Conservation (phyloP, 2,329 filamentous ascomycete species). For the Neophaeococcomyces aloes region DNA sequence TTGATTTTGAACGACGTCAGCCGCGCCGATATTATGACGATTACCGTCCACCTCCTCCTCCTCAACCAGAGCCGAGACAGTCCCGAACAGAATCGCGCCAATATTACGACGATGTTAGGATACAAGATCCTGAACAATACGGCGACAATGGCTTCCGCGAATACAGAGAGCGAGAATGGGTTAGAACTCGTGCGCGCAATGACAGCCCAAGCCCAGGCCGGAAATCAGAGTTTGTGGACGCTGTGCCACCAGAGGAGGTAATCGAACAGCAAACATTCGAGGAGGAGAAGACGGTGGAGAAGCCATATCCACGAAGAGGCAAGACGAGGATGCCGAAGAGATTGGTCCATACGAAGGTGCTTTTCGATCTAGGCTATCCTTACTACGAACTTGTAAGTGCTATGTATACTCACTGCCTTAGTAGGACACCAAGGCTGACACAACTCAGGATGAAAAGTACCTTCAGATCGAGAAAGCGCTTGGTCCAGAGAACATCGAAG, state of each 20-base stretch:
- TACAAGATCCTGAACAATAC: constrained; percentile 57
- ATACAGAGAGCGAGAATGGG: constrained; percentile 53
- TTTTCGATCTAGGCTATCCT: constrained; percentile 76
- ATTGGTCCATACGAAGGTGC: constrained; percentile 67
- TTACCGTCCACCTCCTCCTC: constrained; percentile 31
- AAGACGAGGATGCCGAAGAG: constrained; percentile 80
- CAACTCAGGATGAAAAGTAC: constrained; percentile 50
- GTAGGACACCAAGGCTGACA: constrained; percentile 26
- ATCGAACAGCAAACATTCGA: constrained; percentile 48
- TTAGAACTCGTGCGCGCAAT: constrained; percentile 32
- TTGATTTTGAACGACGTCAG: constrained; percentile 61
- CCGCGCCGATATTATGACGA: constrained; percentile 35
- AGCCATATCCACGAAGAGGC: constrained; percentile 64
- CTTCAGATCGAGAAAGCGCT: constrained; percentile 75
- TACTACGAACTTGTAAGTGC: constrained; percentile 69
- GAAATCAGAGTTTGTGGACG: constrained; percentile 23
- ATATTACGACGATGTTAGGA: constrained; percentile 55
- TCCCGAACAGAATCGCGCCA: constrained; percentile 46
- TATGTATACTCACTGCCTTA: background rate
- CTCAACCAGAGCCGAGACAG: constrained; percentile 43
- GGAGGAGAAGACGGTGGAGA: constrained; percentile 57
- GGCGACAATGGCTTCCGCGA: constrained; percentile 62
- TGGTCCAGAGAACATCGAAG: constrained; percentile 82
- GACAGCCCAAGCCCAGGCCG: constrained; percentile 22
- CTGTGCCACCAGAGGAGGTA: constrained; percentile 43